phyloP scores from a whole-genome alignment of 495 filamentous ascomycete genomes.

The Aspergillus ellipticus region DNA sequence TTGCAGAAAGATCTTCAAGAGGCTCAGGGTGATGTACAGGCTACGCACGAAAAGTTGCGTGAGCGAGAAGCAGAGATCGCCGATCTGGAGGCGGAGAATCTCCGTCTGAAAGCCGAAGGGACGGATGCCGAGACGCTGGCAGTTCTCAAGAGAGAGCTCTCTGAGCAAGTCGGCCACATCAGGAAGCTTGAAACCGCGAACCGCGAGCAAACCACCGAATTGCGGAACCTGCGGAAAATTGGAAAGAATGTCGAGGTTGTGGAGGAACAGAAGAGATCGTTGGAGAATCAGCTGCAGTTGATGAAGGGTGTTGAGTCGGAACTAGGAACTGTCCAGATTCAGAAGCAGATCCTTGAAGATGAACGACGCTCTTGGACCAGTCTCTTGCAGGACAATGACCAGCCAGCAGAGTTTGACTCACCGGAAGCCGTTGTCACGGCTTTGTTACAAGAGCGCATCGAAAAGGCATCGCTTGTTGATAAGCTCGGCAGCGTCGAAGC shows the following conservation, averaged over 20 bases:
- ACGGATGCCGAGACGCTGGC: conserved; percentile 78
- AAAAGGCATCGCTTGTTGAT: conserved; percentile 72
- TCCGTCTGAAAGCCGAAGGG: conserved; percentile 76
- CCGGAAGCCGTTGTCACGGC: conserved; percentile 86
- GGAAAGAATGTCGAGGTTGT: conserved; percentile 88
- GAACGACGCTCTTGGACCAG: conserved; percentile 83
- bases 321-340: conserved; percentile 71
- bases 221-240: conserved; percentile 72
- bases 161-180: conserved; percentile 87
- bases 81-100: conserved; percentile 73
- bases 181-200: conserved; percentile 75
- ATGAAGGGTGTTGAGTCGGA: conserved; percentile 72
- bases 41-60: conserved; percentile 61
- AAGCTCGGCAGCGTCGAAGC: conserved; percentile 73
- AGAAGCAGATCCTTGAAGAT: conserved; percentile 83
- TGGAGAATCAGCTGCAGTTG: conserved; percentile 72
- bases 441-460: conserved; percentile 74
- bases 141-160: conserved; percentile 80
- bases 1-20: conserved; percentile 65
- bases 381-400: conserved; percentile 68
- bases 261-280: conserved; percentile 85
- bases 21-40: conserved; percentile 59
- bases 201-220: conserved; percentile 72
- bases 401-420: conserved; percentile 70
- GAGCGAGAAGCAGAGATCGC: conserved; percentile 67